Evolutionary conservation across 2,329 filamentous ascomycete species (phyloP).

Genomic region (Ceratocystis eucalypticola): DNA sequence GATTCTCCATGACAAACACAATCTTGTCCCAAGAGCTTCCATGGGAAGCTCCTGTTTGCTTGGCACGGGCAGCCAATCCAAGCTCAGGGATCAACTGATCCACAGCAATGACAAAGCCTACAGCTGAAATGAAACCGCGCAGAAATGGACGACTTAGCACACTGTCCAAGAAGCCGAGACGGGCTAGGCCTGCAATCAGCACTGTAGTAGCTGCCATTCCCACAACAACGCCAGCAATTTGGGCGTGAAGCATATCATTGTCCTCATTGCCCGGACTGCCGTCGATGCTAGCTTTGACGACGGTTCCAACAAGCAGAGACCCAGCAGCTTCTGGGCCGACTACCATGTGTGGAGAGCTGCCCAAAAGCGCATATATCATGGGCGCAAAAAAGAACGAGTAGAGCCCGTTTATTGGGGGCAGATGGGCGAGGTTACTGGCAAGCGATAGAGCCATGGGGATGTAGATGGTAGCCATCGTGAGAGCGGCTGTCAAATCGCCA

Average conservation of each 20-base stretch:
- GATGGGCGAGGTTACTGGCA: slow-evolving; percentile 80
- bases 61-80: slow-evolving; percentile 56
- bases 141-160: slow-evolving; percentile 87
- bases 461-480: slow-evolving; percentile 98
- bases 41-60: slow-evolving; percentile 54
- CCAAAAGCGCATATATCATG: slow-evolving; percentile 77
- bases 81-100: slow-evolving; percentile 89
- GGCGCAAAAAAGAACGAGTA: slow-evolving; percentile 93
- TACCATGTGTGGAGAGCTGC: slow-evolving; percentile 84
- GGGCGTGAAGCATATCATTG: slow-evolving; percentile 54
- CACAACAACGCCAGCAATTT: slow-evolving; percentile 76
- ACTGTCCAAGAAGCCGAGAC: slow-evolving; percentile 85
- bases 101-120: slow-evolving; percentile 90
- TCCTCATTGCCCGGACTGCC: slow-evolving; percentile 49
- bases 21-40: slow-evolving; percentile 81
- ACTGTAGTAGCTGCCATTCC: slow-evolving; percentile 81
- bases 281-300: slow-evolving; percentile 66
- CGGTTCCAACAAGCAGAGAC: slow-evolving; percentile 75
- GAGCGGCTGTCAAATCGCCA: slow-evolving; percentile 73
- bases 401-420: slow-evolving; percentile 84
- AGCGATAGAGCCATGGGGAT: slow-evolving; percentile 93
- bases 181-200: slow-evolving; percentile 68
- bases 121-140: slow-evolving; percentile 90
- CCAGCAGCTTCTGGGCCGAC: slow-evolving; percentile 92
- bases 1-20: slow-evolving; percentile 58